Evolutionary conservation across 2,329 filamentous ascomycete species (phyloP).

Genomic region (Lomentospora prolificans): DNA sequence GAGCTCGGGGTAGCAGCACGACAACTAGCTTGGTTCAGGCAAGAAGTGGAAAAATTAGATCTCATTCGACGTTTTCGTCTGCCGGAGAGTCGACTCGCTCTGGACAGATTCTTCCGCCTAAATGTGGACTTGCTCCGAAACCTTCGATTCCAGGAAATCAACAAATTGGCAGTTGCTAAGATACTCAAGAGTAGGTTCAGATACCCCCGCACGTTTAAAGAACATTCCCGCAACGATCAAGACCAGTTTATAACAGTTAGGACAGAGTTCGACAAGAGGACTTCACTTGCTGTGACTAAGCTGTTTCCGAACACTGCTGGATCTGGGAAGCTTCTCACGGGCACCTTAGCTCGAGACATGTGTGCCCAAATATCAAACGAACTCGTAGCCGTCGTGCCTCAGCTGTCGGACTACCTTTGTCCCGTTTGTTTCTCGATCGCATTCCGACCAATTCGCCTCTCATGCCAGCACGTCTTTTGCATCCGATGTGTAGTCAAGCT

Average conservation of each 20-base stretch:
- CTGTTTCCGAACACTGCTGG: constrained; percentile 51
- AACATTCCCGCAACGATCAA: constrained; percentile 10
- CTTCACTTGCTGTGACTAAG: constrained; percentile 58
- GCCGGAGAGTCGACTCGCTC: constrained; percentile 52
- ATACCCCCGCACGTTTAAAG: background rate
- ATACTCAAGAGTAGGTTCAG: constrained; percentile 66
- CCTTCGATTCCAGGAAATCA: constrained; percentile 77
- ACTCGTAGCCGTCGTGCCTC: constrained; percentile 64
- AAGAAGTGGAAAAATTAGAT: constrained; percentile 50
- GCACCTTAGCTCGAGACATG: constrained; percentile 63
- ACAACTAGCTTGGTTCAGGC: constrained; percentile 62
- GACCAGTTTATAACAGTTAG: background rate
- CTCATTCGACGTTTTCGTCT: constrained; percentile 56
- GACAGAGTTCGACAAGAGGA: constrained; percentile 80
- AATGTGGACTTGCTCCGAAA: constrained; percentile 71
- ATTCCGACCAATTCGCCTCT: constrained; percentile 71
- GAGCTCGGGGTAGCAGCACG: constrained; percentile 55
- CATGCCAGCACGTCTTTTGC: constrained; percentile 71
- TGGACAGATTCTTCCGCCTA: constrained; percentile 59
- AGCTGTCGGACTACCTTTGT: constrained; percentile 75
- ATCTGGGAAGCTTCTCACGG: constrained; percentile 51
- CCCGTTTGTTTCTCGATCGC: constrained; percentile 70
- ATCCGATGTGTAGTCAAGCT: constrained; percentile 75
- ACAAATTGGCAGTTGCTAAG: constrained; percentile 66
- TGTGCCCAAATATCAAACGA: constrained; percentile 65